A percentile compares a stretch with the other conserved stretches of the same genome.
Conservation (phyloP, 352 stramenopile genomes). For the Phytopythium vexans region DNA sequence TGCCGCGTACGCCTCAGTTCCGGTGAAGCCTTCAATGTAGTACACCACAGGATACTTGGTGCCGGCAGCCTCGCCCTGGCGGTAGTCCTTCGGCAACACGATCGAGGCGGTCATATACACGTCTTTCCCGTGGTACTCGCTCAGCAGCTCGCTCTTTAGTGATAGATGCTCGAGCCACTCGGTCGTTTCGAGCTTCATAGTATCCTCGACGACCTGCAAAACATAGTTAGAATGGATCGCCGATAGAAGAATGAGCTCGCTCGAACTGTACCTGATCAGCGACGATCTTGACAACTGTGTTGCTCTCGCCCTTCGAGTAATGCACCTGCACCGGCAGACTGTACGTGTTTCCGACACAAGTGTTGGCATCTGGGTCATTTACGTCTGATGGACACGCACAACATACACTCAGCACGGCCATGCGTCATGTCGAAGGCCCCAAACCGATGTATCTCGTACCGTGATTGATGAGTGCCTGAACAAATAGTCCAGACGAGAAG, state of each 20-base stretch:
- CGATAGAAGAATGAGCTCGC: neutral
- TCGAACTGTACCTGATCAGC: constrained; percentile 34
- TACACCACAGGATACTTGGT: constrained; percentile 58
- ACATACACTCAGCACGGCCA: neutral
- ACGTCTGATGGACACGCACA: constrained; percentile 25
- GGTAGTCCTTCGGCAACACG: constrained; percentile 59
- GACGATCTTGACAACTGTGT: constrained; percentile 44
- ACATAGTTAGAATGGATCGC: neutral
- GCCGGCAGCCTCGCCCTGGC: constrained; percentile 13
- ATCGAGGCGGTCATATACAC: constrained; percentile 68
- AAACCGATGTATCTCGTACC: constrained; percentile 22
- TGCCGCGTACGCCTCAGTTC: constrained; percentile 57
- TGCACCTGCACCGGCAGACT: constrained; percentile 46
- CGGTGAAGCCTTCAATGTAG: constrained; percentile 79
- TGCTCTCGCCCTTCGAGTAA: constrained; percentile 19
- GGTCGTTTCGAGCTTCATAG: constrained; percentile 41
- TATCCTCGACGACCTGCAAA: constrained; percentile 25
- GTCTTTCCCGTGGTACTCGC: constrained; percentile 60
- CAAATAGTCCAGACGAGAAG: constrained; percentile 44
- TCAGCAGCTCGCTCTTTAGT: constrained; percentile 69
- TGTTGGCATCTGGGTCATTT: constrained; percentile 66
- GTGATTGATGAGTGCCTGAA: constrained; percentile 64
- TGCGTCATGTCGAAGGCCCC: neutral
- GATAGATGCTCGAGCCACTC: constrained; percentile 65
- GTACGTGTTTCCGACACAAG: constrained; percentile 55